These are phyloP conservation scores for Exophiala oligosperma DNA, from an alignment of 2,329 filamentous ascomycete genomes.

Conservation along the genomic window DNA sequence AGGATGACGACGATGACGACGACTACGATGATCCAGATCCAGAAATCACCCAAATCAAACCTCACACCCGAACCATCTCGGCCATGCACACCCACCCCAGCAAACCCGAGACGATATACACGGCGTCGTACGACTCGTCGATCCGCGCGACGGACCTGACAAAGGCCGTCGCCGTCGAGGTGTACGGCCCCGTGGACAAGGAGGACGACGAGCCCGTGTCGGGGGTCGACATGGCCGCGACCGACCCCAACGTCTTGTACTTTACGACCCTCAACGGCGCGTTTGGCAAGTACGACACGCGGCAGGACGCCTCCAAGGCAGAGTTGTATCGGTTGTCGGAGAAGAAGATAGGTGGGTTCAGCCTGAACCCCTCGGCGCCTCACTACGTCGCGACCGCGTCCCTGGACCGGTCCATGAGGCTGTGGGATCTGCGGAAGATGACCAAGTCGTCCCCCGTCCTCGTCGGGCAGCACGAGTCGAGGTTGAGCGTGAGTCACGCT, in stretches of 20 bases:
- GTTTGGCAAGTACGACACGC: constrained; percentile 78
- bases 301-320: constrained; percentile 55
- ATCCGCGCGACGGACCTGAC: constrained; percentile 83
- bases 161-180: constrained; percentile 75
- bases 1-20: constrained; percentile 57
- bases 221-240: constrained; percentile 73
- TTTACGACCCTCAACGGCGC: constrained; percentile 84
- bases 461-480: constrained; percentile 77
- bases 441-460: constrained; percentile 67
- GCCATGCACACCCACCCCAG: constrained; percentile 75
- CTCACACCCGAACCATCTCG: constrained; percentile 84
- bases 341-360: constrained; percentile 95
- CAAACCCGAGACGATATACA: constrained; percentile 74
- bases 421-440: constrained; percentile 84
- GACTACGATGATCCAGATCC: constrained; percentile 69
- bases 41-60: constrained; percentile 84
- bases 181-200: constrained; percentile 72
- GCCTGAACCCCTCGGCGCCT: constrained; percentile 73
- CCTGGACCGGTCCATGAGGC: constrained; percentile 80
- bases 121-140: constrained; percentile 88
- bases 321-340: constrained; percentile 77
- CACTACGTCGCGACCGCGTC: constrained; percentile 88
- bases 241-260: constrained; percentile 72
- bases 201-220: constrained; percentile 77
- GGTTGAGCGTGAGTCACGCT: constrained; percentile 86